phyloP scores from a whole-genome alignment of 345 rosid genomes.

The Pelargonium nanum region DNA sequence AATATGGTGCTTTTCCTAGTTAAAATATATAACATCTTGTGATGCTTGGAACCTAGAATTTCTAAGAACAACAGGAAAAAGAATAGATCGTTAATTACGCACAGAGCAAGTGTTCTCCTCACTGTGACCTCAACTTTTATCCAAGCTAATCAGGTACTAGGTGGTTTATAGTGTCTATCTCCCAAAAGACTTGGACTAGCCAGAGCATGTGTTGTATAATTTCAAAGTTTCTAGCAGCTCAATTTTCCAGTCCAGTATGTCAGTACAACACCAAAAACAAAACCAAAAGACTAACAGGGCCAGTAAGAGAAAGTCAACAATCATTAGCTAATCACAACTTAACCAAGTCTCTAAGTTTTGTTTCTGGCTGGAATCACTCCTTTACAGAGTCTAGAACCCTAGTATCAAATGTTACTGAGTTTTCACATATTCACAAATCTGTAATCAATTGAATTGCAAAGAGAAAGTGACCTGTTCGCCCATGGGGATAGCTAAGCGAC shows the following conservation, averaged over 20 bases:
- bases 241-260: too few species aligned
- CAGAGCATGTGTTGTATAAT: too few species aligned
- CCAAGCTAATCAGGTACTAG: too few species aligned
- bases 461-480: conserved; percentile 60
- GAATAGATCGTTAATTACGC: too few species aligned
- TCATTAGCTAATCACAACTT: background rate
- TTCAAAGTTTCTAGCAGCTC: background rate
- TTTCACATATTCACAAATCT: background rate
- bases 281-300: background rate
- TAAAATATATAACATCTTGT: too few species aligned
- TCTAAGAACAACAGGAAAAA: too few species aligned
- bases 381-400: background rate
- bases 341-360: background rate
- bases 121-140: too few species aligned
- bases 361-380: background rate
- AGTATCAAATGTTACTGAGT: background rate
- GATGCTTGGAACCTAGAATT: too few species aligned
- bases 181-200: too few species aligned
- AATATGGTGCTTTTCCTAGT: background rate
- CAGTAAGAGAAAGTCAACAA: background rate
- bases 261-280: background rate
- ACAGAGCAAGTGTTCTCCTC: too few species aligned
- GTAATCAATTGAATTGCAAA: too few species aligned
- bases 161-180: too few species aligned
- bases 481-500: conserved; percentile 77